phyloP scores from a whole-genome alignment of 2,329 filamentous ascomycete genomes.

The Alternaria conjuncta region DNA sequence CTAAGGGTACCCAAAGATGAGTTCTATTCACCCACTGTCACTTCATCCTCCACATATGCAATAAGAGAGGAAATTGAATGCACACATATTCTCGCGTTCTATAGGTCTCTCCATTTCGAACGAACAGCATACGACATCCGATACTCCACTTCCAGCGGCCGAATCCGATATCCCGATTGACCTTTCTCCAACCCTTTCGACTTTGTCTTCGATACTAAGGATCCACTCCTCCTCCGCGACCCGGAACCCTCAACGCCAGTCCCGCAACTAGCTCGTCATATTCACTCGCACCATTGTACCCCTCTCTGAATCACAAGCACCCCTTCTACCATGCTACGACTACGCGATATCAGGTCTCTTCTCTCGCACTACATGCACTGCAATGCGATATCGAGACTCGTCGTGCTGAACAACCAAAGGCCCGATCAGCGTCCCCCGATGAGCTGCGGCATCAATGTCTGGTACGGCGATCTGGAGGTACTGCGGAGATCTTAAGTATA shows the following conservation, averaged over 20 bases:
- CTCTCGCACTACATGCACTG: neutral
- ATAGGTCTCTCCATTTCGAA: neutral
- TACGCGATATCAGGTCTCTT: neutral
- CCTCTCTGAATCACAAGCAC: neutral
- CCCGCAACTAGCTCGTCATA: neutral
- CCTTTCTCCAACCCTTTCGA: neutral
- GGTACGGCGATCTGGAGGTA: neutral
- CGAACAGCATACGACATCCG: neutral
- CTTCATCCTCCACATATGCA: neutral
- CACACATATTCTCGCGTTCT: neutral
- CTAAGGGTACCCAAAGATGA: neutral
- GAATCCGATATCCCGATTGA: neutral
- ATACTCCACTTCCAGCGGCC: neutral
- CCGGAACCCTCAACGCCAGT: neutral
- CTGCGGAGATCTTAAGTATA: neutral
- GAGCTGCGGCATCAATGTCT: neutral
- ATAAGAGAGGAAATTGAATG: neutral
- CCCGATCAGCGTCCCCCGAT: neutral
- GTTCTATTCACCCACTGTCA: neutral
- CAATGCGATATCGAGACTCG: neutral
- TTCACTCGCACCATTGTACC: neutral
- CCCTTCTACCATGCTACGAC: neutral
- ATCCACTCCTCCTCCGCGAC: neutral
- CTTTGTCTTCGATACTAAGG: neutral
- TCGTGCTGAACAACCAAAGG: neutral